These are phyloP conservation scores for Helicostylum pulchrum DNA, from an alignment of 192 early-diverging fungal species.

Conservation along the genomic window DNA sequence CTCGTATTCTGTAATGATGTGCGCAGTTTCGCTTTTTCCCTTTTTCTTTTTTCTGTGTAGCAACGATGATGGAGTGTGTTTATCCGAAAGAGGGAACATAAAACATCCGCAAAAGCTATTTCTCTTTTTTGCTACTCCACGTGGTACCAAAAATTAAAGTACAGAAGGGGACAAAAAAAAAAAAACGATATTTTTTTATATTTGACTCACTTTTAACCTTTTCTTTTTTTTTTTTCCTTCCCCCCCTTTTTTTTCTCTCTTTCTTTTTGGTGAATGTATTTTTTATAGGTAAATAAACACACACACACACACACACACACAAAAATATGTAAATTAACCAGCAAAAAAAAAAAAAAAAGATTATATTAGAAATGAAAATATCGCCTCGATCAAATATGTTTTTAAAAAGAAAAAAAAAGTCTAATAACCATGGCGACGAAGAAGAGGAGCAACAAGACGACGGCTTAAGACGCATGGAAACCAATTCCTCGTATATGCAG, in stretches of 20 bases:
- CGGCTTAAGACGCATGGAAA: conserved; percentile 22
- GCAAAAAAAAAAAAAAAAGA: neutral
- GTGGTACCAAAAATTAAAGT: conserved; percentile 13
- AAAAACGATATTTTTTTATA: too few relatives aligned
- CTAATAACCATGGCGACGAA: neutral
- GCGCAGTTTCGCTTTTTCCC: neutral
- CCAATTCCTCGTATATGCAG: conserved; percentile 33
- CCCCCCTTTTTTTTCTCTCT: neutral
- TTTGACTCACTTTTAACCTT: neutral
- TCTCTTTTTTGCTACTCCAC: neutral
- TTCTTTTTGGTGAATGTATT: neutral
- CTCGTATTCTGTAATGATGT: neutral
- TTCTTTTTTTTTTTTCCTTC: neutral
- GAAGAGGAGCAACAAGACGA: conserved; percentile 8
- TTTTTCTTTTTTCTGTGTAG: neutral
- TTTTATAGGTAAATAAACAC: neutral
- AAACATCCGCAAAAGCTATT: neutral
- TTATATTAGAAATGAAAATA: conserved; percentile 8
- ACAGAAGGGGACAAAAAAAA: neutral
- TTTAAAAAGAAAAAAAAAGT: conserved; percentile 5
- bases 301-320: too few relatives aligned
- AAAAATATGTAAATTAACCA: too few relatives aligned
- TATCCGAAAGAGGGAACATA: neutral
- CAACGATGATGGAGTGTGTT: neutral
- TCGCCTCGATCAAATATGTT: conserved; percentile 13